Conservation (phyloP, 805 yeast genomes). For the Huiozyma naganishii region DNA sequence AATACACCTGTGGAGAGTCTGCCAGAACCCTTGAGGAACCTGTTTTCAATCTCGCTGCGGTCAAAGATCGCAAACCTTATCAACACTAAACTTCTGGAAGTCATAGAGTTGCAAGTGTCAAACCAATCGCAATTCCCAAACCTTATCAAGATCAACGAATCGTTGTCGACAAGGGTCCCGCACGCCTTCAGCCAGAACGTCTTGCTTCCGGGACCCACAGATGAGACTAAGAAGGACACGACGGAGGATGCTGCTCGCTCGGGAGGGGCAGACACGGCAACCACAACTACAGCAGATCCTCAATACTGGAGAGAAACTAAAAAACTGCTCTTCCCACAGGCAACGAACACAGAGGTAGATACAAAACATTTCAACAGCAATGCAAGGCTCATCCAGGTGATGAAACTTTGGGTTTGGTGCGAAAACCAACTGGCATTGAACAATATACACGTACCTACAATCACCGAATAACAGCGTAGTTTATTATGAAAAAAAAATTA, state of each 20-base stretch:
- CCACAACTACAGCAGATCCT: neutral
- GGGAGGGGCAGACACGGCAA: neutral
- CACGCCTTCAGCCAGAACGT: no score
- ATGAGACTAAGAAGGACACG: no score
- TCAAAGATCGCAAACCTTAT: slow-evolving; percentile 58
- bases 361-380: neutral
- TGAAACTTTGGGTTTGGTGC: slow-evolving; percentile 55
- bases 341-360: neutral
- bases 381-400: slow-evolving; percentile 32
- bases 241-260: no score
- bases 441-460: slow-evolving; percentile 11
- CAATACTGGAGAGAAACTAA: slow-evolving; percentile 3
- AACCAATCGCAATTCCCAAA: slow-evolving; percentile 10
- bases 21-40: slow-evolving; percentile 43
- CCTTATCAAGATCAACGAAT: slow-evolving; percentile 1
- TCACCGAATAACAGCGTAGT: neutral
- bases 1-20: slow-evolving; percentile 27
- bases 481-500: no score
- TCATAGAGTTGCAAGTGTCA: slow-evolving; percentile 16
- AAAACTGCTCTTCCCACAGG: neutral
- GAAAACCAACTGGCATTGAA: slow-evolving; percentile 40
- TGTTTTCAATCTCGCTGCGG: slow-evolving; percentile 52
- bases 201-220: no score
- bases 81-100: slow-evolving; percentile 36
- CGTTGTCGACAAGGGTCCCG: no score